A percentile compares a stretch with the other conserved stretches of the same genome.
These are phyloP conservation scores for Moniliophthora roreri DNA, from an alignment of 1,284 basidiomycete species.

Conservation along the genomic window DNA sequence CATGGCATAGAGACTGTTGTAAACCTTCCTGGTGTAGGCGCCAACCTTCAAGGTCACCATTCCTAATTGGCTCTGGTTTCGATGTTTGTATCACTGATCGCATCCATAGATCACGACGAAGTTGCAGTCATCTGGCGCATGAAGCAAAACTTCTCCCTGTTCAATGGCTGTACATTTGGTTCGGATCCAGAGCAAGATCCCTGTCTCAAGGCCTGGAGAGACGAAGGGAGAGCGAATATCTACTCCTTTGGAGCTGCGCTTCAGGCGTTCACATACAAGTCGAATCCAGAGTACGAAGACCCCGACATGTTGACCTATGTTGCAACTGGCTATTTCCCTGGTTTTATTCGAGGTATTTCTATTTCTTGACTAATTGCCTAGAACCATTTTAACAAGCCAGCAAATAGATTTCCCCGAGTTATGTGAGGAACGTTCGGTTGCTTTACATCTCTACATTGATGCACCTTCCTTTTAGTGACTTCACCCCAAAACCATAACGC, in stretches of 20 bases:
- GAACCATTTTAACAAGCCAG: too few species aligned
- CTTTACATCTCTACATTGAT: too few species aligned
- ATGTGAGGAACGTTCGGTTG: too few species aligned
- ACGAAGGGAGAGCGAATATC: constrained; percentile 19
- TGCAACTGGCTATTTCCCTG: constrained; percentile 23
- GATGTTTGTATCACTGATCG: too few species aligned
- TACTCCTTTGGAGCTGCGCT: constrained; percentile 25
- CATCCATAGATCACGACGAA: constrained; percentile 29
- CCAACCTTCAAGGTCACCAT: constrained; percentile 30
- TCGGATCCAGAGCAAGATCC: constrained; percentile 25
- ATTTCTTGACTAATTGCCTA: neutral
- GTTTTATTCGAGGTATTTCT: constrained; percentile 25
- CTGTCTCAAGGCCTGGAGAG: constrained; percentile 25
- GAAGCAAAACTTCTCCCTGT: constrained; percentile 25
- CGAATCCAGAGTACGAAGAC: constrained; percentile 17
- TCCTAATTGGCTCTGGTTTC: neutral
- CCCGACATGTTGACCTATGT: constrained; percentile 29
- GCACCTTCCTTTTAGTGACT: too few species aligned
- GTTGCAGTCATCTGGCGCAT: constrained; percentile 27
- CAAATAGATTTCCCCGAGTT: too few species aligned
- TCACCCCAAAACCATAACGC: constrained; percentile 19
- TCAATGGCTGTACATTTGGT: constrained; percentile 26
- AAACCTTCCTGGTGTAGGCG: constrained; percentile 29
- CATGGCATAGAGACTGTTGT: constrained; percentile 26
- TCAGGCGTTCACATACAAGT: constrained; percentile 20